Evolutionary conservation across 83 land plant species (phyloP), one percentile per base, ranked within the genome.

Genomic region (Thuja plicata): DNA sequence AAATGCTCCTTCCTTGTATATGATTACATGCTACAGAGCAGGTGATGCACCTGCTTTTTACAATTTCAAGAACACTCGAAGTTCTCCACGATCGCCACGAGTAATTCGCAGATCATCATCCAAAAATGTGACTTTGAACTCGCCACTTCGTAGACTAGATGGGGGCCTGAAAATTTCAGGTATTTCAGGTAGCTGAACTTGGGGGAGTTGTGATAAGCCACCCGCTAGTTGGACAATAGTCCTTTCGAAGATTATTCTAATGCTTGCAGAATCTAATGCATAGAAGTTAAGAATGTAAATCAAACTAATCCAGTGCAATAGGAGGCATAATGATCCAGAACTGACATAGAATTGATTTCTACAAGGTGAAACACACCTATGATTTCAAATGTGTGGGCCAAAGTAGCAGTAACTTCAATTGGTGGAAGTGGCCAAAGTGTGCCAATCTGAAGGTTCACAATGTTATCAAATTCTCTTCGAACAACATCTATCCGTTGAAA

Each of bases 381-480:
- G 43, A 96, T 88, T 90, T 95, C 97, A 88, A 96, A 98, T 60
- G 92, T 95, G 90, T 98, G 99, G 79, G 96, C 99, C 88, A 98
- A 90, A 38, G 93, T 96, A 3, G 99, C 99, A 52, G 93, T 95
- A 17, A 94, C 89, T 90, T 95, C 97, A 86, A 93, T 38, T 1
- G 95, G 95, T 8, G 99, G 99, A 9, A 98, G 57, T 34, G 99
- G 99, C 99, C 99, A 98, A 35, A 96, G 97, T 40, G 95, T 92
- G 62, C 94, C 95, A 21, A 97, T 85, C 86, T 94, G 91, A 71
- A 98, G 94, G 82, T 95, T 97, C 24, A 96, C 99, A 34, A 98
- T 95, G 89, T 98, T 98, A 90, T 98, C 99, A 84, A 98, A 94
- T 92, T 97, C 99, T 85, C 91, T 94, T 87, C 95, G 94, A 30